phyloP scores from a whole-genome alignment of 2,329 filamentous ascomycete genomes.

The Saccharata proteae region DNA sequence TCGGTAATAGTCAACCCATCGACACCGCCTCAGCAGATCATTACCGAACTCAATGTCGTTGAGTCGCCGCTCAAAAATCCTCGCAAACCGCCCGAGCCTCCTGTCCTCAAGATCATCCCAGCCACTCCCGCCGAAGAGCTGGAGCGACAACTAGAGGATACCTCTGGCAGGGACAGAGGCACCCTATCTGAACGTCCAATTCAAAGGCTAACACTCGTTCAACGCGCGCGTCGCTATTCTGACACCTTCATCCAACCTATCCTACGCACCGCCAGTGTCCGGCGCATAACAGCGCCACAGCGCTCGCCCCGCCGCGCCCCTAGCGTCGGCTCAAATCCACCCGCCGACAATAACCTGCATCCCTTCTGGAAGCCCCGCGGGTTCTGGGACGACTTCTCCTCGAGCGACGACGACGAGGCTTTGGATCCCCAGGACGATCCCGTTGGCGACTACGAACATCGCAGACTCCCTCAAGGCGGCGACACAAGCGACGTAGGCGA shows the following conservation, averaged over 20 bases:
- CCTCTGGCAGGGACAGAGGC: slow-evolving; percentile 12
- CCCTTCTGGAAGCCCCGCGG: slow-evolving; percentile 51
- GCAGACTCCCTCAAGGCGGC: slow-evolving; percentile 29
- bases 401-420: slow-evolving; percentile 25
- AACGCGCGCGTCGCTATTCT: slow-evolving; percentile 34
- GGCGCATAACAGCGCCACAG: slow-evolving; percentile 10
- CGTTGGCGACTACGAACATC: slow-evolving; percentile 9
- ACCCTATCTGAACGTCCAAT: slow-evolving; percentile 21
- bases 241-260: slow-evolving; percentile 32
- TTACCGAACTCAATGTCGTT: slow-evolving; percentile 20
- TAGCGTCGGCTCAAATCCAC: slow-evolving; percentile 14
- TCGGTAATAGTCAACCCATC: slow-evolving; percentile 20
- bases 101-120: slow-evolving; percentile 42
- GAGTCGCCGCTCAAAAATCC: slow-evolving; percentile 49
- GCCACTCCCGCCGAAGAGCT: slow-evolving; percentile 39
- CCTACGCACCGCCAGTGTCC: slow-evolving; percentile 12
- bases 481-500: slow-evolving; percentile 31
- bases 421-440: slow-evolving; percentile 23
- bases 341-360: slow-evolving; percentile 37
- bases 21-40: slow-evolving; percentile 22
- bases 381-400: slow-evolving; percentile 47
- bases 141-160: slow-evolving; percentile 24
- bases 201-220: slow-evolving; percentile 27
- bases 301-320: slow-evolving; percentile 13
- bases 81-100: slow-evolving; percentile 44